phyloP scores from a whole-genome alignment of 2,329 filamentous ascomycete species.

The Apiospora pterosperma region DNA sequence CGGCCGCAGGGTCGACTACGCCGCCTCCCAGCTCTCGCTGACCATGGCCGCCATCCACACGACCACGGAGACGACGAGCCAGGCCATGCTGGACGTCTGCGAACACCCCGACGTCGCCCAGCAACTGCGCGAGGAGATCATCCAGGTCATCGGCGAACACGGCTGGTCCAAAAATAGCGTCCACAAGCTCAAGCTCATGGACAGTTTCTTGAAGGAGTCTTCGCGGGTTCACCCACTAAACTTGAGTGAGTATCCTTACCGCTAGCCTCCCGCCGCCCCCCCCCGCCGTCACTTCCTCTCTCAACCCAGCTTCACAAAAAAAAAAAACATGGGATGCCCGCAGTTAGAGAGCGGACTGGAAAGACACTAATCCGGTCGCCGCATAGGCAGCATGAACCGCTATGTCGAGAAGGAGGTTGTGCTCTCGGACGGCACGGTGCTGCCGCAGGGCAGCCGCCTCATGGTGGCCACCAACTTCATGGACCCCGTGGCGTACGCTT shows the following conservation, averaged over 20 bases:
- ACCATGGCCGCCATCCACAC: slow-evolving; percentile 39
- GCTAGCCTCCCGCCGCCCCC: neutral
- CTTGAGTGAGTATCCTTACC: slow-evolving; percentile 18
- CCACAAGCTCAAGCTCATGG: slow-evolving; percentile 33
- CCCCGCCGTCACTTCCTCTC: neutral
- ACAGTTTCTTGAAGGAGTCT: slow-evolving; percentile 39
- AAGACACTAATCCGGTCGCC: slow-evolving; percentile 14
- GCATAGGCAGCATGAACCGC: slow-evolving; percentile 26
- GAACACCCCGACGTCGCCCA: slow-evolving; percentile 39
- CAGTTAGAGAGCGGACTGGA: slow-evolving; percentile 22
- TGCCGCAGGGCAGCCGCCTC: slow-evolving; percentile 24
- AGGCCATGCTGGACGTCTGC: slow-evolving; percentile 41
- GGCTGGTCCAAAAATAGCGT: slow-evolving; percentile 31
- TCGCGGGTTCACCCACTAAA: slow-evolving; percentile 27
- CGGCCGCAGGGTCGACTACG: slow-evolving; percentile 27
- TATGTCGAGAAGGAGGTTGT: slow-evolving; percentile 21
- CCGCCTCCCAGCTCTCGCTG: slow-evolving; percentile 31
- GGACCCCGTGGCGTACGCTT: slow-evolving; percentile 22
- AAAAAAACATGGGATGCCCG: neutral
- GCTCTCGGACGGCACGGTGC: slow-evolving; percentile 25
- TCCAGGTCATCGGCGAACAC: slow-evolving; percentile 25
- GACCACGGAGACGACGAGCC: slow-evolving; percentile 33
- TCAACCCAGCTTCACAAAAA: neutral
- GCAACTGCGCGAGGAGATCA: slow-evolving; percentile 42
- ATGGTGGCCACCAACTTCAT: slow-evolving; percentile 25